Evolutionary conservation across 2,329 filamentous ascomycete species (phyloP), one percentile per base, ranked within the genome.

Genomic region (Aspergillus sp.): DNA sequence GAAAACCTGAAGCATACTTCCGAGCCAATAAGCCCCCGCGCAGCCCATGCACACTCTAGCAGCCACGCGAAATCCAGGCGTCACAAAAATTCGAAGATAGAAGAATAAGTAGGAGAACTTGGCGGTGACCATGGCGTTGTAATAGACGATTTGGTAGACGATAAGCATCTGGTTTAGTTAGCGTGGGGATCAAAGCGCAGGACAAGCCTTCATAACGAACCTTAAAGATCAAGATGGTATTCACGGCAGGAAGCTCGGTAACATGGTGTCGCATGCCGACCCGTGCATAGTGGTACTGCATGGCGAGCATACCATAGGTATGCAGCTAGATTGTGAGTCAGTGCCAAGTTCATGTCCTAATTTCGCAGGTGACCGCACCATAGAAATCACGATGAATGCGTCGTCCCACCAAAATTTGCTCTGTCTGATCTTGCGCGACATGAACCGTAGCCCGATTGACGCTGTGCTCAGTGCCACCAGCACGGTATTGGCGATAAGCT

Each of bases 321-420:
- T 66, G 59, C 2, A 67, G 47, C 49, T 54, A n/a, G 21, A 30
- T 11, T 8, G 11, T 4, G 19, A 30, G 21, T 44, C 5, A 25
- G n/a, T 5, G 19, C n/a, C 8, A 10, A n/a, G 21, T 13, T 1
- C 21, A 30, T 30, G 1, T 11, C 8, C 8, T 30, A 2, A 8
- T 8, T 19, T 8, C 11, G 2, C 11, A 17, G 7, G 11, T 15
- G 8, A 13, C 32, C 52, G 23, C 42, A 54, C 52, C 52, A 67
- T 38, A 1, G 59, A 64, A 19, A 55, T 55, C 21, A 73, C 63
- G 15, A 68, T 66, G 47, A 66, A 74, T 23, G 61, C 61, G 65
- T 73, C 72, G 47, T 74, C 71, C 70, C 70, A 73, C 63, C 71
- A 71, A 27, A 74, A 52, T 36, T 62, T 60, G n/a, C 64, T 70